Evolutionary conservation across 1,284 basidiomycete genomes (phyloP).

Genomic region (Leccinum huronense): DNA sequence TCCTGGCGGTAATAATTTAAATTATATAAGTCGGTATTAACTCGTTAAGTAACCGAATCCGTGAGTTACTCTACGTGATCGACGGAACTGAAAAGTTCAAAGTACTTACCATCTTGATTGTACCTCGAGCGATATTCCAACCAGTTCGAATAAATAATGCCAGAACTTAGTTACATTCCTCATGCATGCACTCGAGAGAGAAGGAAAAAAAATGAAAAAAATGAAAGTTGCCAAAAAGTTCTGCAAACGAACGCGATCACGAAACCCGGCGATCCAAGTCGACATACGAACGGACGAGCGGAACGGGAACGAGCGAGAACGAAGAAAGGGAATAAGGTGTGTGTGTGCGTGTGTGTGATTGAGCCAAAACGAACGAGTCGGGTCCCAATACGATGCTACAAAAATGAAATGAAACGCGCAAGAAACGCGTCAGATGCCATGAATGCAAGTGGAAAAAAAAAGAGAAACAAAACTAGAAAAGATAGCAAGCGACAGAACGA

Average conservation of each 20-base stretch:
- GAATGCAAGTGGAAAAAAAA: neutral
- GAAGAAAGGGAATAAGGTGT: neutral
- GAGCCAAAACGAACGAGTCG: neutral
- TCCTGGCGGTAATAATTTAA: too few relatives aligned
- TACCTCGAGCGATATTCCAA: too few relatives aligned
- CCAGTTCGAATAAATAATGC: neutral
- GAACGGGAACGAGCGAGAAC: neutral
- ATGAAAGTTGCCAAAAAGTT: neutral
- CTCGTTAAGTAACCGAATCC: too few relatives aligned
- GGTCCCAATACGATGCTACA: conserved; percentile 1
- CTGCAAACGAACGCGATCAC: neutral
- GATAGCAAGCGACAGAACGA: neutral
- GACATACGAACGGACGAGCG: neutral
- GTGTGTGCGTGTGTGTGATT: neutral
- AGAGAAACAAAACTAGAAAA: neutral
- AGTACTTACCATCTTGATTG: too few relatives aligned
- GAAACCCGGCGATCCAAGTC: neutral
- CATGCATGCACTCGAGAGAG: neutral
- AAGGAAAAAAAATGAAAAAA: neutral
- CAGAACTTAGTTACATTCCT: neutral
- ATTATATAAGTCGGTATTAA: too few relatives aligned
- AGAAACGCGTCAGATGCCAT: neutral
- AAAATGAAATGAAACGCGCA: conserved; percentile 1
- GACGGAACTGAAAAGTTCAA: too few relatives aligned
- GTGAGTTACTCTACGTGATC: too few relatives aligned